Base-by-base conservation (phyloP, 164 flowering plant species). In the Berberis thunbergii region DNA sequence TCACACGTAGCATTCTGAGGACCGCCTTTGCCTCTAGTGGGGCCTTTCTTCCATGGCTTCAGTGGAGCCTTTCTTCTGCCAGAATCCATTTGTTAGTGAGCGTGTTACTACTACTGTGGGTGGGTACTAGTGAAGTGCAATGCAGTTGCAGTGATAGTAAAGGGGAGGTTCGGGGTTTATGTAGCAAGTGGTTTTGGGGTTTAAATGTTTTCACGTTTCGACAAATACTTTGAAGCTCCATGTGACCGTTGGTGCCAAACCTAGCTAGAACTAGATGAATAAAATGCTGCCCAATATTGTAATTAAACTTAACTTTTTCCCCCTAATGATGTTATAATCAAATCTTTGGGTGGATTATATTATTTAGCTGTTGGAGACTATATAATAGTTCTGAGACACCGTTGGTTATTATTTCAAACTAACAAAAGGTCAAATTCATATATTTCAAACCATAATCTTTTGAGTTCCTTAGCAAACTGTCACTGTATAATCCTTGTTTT, bases 21-120 rank as follows among this genome's bases (percentile, higher is more conserved):
- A 1, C 98, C 98, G 9, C 98, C 98, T 78, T 94, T 94, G 67
- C 98, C 97, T 74, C 98, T 79, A 0, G 96, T 78, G 1, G 97
- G 97, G 9, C 97, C 98, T 73, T 94, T 94, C 80, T 86, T 94
- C 97, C 98, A 91, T 60, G 93, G 92, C 75, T 87, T 91, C 41
- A 77, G 49, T 41, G 88, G 82, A 62, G 80, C 26, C 26, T 26
- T 63, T 67, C 68, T 83, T 53, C 77, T 78, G 83, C 43, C 67
- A 50, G 62, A 81, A 1, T 92, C 98, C 98, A 92, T 91, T 62
- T 43, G 63, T 58, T 41, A 7, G 53, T 26, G 43, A 61, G 54
- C 3, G 50, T 2, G 48, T 53, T 9, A 43, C 40, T 7, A 56
- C 26, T 44, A 7, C 39, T 4, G 43, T 42, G 49, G 64, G 38